phyloP scores from a whole-genome alignment of 768 basidiomycete genomes.

The Mycena haematopus region DNA sequence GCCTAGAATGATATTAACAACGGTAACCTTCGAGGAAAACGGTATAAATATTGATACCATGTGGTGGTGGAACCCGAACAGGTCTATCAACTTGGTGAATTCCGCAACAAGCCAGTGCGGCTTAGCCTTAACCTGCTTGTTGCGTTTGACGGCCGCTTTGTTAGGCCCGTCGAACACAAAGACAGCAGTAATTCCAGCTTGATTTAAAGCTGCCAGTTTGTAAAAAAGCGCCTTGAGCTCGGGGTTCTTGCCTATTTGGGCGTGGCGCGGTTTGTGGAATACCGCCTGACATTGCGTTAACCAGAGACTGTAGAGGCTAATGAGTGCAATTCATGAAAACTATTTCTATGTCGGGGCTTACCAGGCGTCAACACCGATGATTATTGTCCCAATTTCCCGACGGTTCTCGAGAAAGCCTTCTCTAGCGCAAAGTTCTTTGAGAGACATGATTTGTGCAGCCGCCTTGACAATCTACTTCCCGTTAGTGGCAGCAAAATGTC shows the following conservation, averaged over 20 bases:
- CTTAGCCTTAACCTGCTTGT: constrained; percentile 34
- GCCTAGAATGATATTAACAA: not conserved
- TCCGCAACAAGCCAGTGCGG: not conserved
- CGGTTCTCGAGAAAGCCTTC: not conserved
- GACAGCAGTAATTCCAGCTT: constrained; percentile 45
- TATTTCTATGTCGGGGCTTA: not conserved
- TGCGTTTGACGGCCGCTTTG: constrained; percentile 49
- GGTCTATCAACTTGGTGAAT: not conserved
- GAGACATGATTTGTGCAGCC: not conserved
- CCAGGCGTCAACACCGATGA: constrained; percentile 3
- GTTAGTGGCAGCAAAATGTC: too few relatives aligned
- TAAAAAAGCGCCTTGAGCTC: constrained; percentile 52
- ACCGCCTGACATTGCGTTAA: constrained; percentile 18
- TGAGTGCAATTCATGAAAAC: not conserved
- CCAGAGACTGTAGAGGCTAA: constrained; percentile 12
- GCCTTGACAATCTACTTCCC: not conserved
- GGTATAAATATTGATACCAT: not conserved
- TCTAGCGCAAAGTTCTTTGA: not conserved
- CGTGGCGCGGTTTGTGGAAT: constrained; percentile 21
- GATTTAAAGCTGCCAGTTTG: constrained; percentile 45
- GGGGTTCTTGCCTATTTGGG: constrained; percentile 47
- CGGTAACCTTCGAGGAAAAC: not conserved
- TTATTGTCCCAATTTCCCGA: not conserved
- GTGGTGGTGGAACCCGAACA: not conserved
- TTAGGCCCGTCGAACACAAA: constrained; percentile 59